Conservation (phyloP, 2,329 filamentous ascomycete species). For the Trichoderma pleuroti region DNA sequence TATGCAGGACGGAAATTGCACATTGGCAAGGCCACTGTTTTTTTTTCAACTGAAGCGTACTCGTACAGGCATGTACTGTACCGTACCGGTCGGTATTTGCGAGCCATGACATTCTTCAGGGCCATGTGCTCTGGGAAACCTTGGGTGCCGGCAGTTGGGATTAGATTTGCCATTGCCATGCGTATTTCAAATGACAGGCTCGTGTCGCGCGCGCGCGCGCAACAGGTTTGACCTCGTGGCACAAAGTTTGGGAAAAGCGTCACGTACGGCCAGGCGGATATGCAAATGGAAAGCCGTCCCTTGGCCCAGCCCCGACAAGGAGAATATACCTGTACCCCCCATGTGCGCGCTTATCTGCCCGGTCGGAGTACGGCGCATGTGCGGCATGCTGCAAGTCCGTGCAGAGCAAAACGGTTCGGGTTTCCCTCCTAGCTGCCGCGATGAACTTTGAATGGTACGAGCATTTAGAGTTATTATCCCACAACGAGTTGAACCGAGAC, state of each 20-base stretch:
- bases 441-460: conserved; percentile 14
- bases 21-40: neutral
- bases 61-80: neutral
- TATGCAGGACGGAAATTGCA: neutral
- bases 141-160: neutral
- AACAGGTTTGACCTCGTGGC: neutral
- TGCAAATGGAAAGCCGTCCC: neutral
- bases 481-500: conserved; percentile 11
- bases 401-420: neutral
- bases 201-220: neutral
- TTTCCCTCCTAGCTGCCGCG: conserved; percentile 1
- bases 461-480: conserved; percentile 10
- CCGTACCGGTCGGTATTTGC: neutral
- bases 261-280: neutral
- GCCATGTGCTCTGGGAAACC: neutral
- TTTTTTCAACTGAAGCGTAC: neutral
- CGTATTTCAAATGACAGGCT: neutral
- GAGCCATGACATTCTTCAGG: neutral
- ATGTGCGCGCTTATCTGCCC: conserved; percentile 11
- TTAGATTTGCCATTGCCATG: neutral
- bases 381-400: neutral
- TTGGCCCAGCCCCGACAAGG: neutral
- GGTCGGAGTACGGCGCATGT: neutral
- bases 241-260: neutral
- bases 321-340: neutral